phyloP scores from a whole-genome alignment of 176 grass and related monocot species.

The Tillandsia fasciculata region DNA sequence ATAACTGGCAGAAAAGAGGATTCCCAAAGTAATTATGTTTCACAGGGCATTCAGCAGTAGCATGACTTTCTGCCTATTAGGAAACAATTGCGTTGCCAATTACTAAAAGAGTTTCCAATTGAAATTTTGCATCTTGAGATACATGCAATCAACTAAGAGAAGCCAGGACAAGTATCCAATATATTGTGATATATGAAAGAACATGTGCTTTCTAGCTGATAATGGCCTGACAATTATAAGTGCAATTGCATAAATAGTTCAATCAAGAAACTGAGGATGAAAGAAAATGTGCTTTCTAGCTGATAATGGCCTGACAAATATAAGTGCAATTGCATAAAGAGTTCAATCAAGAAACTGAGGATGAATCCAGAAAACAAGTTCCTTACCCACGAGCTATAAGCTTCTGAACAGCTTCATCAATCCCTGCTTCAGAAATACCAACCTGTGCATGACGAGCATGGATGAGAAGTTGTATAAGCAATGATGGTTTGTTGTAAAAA shows the following conservation, averaged over 20 bases:
- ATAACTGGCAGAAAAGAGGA: slow-evolving; percentile 5
- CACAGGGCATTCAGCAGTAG: slow-evolving; percentile 6
- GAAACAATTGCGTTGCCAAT: background rate
- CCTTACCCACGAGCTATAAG: slow-evolving; percentile 75
- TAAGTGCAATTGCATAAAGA: background rate
- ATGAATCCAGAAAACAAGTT: slow-evolving; percentile 1
- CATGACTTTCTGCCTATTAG: background rate
- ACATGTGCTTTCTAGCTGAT: no score
- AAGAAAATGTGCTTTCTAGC: background rate
- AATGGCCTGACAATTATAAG: no score
- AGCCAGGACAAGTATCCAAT: no score
- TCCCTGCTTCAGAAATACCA: slow-evolving; percentile 88
- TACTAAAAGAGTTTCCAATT: background rate
- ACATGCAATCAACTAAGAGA: no score
- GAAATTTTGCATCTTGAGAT: no score
- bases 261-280: background rate
- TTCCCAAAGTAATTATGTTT: background rate
- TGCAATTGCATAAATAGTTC: background rate
- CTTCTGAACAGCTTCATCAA: slow-evolving; percentile 75
- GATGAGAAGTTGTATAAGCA: slow-evolving; percentile 10
- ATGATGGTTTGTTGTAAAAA: background rate
- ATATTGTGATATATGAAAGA: no score
- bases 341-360: background rate
- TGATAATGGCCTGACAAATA: no score
- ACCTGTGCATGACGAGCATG: slow-evolving; percentile 39